Base-by-base conservation (phyloP, 495 filamentous ascomycete genomes). In the Annulohypoxylon stygium region DNA sequence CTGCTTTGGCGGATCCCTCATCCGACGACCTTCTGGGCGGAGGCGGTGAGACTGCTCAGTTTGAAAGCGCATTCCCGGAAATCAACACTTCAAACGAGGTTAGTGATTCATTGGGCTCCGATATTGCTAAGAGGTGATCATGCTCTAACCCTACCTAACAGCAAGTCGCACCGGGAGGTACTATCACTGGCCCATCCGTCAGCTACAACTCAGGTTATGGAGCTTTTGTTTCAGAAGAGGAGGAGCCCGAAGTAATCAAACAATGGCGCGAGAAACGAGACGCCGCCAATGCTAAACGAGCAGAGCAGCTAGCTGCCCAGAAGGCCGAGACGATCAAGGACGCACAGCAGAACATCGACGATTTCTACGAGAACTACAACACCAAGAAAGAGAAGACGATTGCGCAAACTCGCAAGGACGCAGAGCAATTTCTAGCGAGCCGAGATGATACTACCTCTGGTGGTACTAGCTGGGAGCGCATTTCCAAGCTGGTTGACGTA, bases 291-390 rank as follows among this genome's bases (percentile, higher is more conserved):
- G 84, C 91, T 67, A 92, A 91, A 77, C 93, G 93, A 69, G 91
- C 90, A 51, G 89, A 94, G 79, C 85, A 92, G 75, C 93, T 93
- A 43, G 87, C 88, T 33, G 83, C 88, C 54, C 92, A 93, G 81
- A 97, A 97, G 77, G 86, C 84, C 30, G 88, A 94, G 79, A 97
- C 93, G 7, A 82, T 97, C 76, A 88, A 90, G 80, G 93, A 93
- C 71, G 97, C 97, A 41, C 93, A 91, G 67, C 86, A 92, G 74
- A 92, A 94, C 79, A 95, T 98, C 66, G 96, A 99, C 76, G 97
- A 97, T 76, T 99, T 99, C 86, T 99, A 99, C 85, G 94, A 97
- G 80, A 97, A 97, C 80, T 99, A 99, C 88, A 97, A 97, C 84
- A 90, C 91, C 78, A 97, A 97, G 84, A 93, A 94, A 76, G 96